A percentile compares a stretch with the other conserved stretches of the same genome.
These are phyloP conservation scores for Saussurea involucrata DNA, from an alignment of 129 eudicot species.

Conservation along the genomic window DNA sequence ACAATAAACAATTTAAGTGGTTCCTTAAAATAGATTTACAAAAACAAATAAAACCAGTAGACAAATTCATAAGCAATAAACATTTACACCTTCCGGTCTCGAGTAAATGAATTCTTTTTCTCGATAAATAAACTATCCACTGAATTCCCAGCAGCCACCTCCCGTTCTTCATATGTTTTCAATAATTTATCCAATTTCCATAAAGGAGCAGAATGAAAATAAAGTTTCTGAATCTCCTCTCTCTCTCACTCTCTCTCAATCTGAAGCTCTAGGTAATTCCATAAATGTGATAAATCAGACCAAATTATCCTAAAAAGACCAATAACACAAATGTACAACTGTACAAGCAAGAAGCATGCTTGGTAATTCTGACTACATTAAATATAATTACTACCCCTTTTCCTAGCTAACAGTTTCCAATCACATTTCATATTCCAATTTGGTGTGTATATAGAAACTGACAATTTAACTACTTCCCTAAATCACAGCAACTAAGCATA, in stretches of 20 bases:
- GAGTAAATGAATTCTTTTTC: background rate
- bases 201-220: background rate
- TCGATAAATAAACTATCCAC: background rate
- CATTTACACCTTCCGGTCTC: slow-evolving; percentile 7
- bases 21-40: background rate
- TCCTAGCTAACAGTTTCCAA: background rate
- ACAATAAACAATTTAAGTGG: background rate
- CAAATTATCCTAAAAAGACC: background rate
- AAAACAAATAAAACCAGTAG: background rate
- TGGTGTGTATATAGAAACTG: background rate
- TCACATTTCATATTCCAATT: background rate
- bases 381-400: background rate
- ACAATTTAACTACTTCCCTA: background rate
- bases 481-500: background rate
- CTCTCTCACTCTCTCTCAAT: too few relatives aligned
- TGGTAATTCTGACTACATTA: background rate
- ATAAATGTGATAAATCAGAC: too few relatives aligned
- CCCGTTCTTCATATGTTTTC: background rate
- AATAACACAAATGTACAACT: background rate
- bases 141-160: background rate
- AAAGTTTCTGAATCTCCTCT: background rate
- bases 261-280: background rate
- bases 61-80: background rate
- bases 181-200: background rate
- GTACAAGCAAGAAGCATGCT: background rate